These are phyloP conservation scores for Artemisia tridentata DNA, from an alignment of 129 eudicot genomes.

Conservation along the genomic window DNA sequence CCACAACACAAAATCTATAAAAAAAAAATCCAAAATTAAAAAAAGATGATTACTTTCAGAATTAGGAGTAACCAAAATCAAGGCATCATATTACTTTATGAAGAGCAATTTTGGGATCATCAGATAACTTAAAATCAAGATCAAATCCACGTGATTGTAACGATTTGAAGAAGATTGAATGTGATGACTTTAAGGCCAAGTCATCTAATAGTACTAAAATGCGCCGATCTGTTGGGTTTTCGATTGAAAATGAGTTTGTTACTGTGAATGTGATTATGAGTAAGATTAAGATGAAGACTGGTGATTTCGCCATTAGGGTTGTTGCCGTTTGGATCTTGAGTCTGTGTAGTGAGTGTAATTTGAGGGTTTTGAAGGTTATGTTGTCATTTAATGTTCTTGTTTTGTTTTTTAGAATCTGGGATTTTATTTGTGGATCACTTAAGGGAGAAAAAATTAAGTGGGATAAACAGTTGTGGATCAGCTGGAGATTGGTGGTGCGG, in stretches of 20 bases:
- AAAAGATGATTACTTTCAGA: too few relatives aligned
- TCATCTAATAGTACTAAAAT: constrained; percentile 78
- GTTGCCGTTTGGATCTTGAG: constrained; percentile 26
- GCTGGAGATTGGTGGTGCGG: too few relatives aligned
- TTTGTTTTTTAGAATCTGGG: too few relatives aligned
- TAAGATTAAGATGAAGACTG: constrained; percentile 35
- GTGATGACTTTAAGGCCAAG: constrained; percentile 68
- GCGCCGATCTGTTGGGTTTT: constrained; percentile 72
- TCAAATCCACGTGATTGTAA: constrained; percentile 65
- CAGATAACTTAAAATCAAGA: constrained; percentile 87
- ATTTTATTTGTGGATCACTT: too few relatives aligned
- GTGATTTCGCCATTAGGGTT: constrained; percentile 50
- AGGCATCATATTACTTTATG: too few relatives aligned
- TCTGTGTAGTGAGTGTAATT: neutral
- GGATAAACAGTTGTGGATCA: too few relatives aligned
- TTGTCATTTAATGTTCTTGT: too few relatives aligned
- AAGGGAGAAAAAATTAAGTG: too few relatives aligned
- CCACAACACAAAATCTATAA: too few relatives aligned
- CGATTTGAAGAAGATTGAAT: constrained; percentile 76
- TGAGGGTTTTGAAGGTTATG: constrained; percentile 15
- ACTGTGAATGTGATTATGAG: constrained; percentile 34
- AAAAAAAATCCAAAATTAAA: too few relatives aligned
- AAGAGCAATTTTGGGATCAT: too few relatives aligned
- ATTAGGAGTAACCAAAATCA: too few relatives aligned
- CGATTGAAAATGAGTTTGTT: constrained; percentile 57